A percentile compares a stretch with the other conserved stretches of the same genome.
These are phyloP conservation scores for Backusella sp. DNA, from an alignment of 192 early-diverging fungal genomes.

Conservation along the genomic window DNA sequence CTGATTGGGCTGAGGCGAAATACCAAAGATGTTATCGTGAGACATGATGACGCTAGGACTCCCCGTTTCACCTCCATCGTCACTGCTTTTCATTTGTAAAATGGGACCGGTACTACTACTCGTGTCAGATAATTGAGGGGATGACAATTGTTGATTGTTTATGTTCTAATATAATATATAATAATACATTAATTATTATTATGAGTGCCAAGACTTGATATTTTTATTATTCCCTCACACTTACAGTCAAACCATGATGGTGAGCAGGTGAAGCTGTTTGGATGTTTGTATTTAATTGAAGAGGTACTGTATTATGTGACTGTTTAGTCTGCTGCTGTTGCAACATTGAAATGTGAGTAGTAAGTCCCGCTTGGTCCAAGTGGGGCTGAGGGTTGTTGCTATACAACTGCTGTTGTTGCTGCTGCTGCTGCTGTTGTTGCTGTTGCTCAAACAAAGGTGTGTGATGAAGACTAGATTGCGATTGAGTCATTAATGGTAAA, in stretches of 20 bases:
- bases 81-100: neutral
- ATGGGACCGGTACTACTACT: neutral
- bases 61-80: neutral
- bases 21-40: constrained; percentile 1
- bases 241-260: neutral
- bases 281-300: neutral
- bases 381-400: neutral
- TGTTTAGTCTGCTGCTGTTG: neutral
- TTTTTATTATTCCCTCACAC: neutral
- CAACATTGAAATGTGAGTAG: neutral
- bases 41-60: neutral
- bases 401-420: neutral
- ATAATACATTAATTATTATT: neutral
- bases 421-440: neutral
- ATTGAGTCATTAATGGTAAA: neutral
- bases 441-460: neutral
- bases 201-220: neutral
- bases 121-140: neutral
- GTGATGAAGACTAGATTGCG: neutral
- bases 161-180: neutral
- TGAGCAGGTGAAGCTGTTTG: neutral
- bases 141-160: neutral
- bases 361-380: neutral
- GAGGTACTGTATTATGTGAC: neutral
- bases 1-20: neutral